Evolutionary conservation across 768 basidiomycete genomes (phyloP), one percentile per base, ranked within the genome.

Genomic region (Boletus tomentosulus): DNA sequence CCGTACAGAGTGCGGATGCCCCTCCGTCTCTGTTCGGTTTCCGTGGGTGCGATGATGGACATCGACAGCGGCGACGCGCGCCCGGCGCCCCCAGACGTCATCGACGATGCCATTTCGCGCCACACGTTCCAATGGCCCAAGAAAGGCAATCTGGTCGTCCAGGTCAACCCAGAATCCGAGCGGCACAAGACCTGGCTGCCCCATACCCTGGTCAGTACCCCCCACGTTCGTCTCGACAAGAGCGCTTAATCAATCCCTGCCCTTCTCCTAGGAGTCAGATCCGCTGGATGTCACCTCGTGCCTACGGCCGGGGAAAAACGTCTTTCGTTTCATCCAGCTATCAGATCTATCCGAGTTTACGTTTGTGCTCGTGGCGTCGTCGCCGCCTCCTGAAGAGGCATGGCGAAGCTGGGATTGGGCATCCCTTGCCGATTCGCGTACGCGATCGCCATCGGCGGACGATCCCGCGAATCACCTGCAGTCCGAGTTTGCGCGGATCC

Each of bases 311-410:
- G 82, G 82, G 9, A 63, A 56, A 37, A 84, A 84, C 63, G 62
- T 70, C 5, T 63, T 84, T 50, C 73, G 76, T 35, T 73, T 83
- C 51, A 76, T 83, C 41, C 81, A 82, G 33, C 65, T 84, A 15
- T 71, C 71, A 6, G 63, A 68, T 47, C 66, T 80, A 58, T 66
- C 72, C 16, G 65, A 75, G 28, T 74, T 66, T 53, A 66, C 74
- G 2, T 82, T 83, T 57, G 64, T 77, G 22, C 72, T 82, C 53
- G 69, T 68, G 51, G 77, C 77, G 6, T 70, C 64, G 41, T 61
- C 53, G n/a, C 57, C 58, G 15, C 61, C 48, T 12, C 63, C 54
- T 0, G 57, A 62, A 38, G 61, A 67, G 11, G 59, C 28, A n/a
- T 64, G 60, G 66, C 57, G 59, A 22, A 42, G 43, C 25, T 58